These are phyloP conservation scores for Candida orba DNA, from an alignment of 805 yeast species.

Conservation along the genomic window DNA sequence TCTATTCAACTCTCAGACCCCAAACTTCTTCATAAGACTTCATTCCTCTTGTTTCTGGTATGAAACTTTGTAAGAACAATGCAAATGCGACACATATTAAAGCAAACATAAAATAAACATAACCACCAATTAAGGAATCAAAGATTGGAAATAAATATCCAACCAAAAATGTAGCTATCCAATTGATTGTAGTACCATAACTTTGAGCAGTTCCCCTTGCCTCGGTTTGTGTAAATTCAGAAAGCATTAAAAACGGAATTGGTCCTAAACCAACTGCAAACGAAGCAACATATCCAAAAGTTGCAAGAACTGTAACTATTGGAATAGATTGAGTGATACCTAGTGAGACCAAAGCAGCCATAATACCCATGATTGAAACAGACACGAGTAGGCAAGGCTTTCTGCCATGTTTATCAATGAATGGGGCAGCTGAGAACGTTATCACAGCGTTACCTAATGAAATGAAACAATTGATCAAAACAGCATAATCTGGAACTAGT, in stretches of 20 bases:
- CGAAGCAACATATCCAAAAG: conserved; percentile 67
- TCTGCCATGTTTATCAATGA: conserved; percentile 73
- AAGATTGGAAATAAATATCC: conserved; percentile 78
- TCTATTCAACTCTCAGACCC: conserved; percentile 29
- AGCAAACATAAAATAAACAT: conserved; percentile 69
- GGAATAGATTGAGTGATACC: conserved; percentile 51
- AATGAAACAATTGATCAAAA: conserved; percentile 65
- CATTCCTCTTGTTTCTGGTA: conserved; percentile 78
- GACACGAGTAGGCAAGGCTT: conserved; percentile 65
- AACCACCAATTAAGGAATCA: conserved; percentile 62
- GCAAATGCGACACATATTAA: conserved; percentile 44
- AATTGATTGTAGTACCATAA: conserved; percentile 84
- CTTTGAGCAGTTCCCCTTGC: conserved; percentile 87
- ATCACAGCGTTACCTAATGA: conserved; percentile 68
- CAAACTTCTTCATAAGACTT: conserved; percentile 61
- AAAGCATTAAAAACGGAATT: conserved; percentile 81
- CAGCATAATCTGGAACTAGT: conserved; percentile 65
- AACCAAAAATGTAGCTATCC: conserved; percentile 81
- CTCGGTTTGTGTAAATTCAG: conserved; percentile 79
- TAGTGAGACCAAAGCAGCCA: conserved; percentile 54
- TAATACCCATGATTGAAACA: conserved; percentile 57
- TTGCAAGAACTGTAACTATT: conserved; percentile 49
- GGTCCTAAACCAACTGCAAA: conserved; percentile 96
- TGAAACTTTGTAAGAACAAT: conserved; percentile 35
- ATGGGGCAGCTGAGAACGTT: conserved; percentile 65